phyloP scores from a whole-genome alignment of 1,139 yeast species.

The Lipomyces yarrowii region DNA sequence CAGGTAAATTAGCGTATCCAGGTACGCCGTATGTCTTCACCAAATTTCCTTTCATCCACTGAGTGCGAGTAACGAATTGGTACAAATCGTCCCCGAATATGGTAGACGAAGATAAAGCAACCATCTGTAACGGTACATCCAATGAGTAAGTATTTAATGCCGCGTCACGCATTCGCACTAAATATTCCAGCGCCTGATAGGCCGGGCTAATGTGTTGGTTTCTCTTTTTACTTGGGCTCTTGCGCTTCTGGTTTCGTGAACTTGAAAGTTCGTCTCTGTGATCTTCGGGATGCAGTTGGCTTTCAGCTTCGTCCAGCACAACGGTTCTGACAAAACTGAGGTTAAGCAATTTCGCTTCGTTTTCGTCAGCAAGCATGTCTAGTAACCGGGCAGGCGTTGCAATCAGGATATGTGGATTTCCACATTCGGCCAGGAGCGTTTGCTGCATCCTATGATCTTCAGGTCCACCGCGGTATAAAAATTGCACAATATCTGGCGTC shows the following conservation, averaged over 20 bases:
- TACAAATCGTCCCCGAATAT: constrained; percentile 12
- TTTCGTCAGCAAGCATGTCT: constrained; percentile 53
- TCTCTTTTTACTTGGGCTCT: not conserved
- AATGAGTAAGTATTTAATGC: constrained; percentile 22
- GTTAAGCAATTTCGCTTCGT: constrained; percentile 9
- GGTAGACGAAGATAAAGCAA: constrained; percentile 18
- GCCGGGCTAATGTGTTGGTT: constrained; percentile 11
- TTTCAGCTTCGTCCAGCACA: constrained; percentile 30
- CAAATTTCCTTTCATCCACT: constrained; percentile 1
- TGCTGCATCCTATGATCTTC: constrained; percentile 68
- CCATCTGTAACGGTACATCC: constrained; percentile 17
- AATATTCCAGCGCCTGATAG: constrained; percentile 18
- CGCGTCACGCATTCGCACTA: constrained; percentile 13
- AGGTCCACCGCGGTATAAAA: constrained; percentile 76
- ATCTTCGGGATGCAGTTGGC: constrained; percentile 15
- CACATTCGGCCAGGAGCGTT: constrained; percentile 64
- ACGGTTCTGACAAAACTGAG: constrained; percentile 24
- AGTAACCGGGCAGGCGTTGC: constrained; percentile 84
- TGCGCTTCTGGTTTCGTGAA: not conserved
- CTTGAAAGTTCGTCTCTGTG: constrained; percentile 6
- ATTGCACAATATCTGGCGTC: constrained; percentile 46
- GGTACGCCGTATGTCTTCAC: constrained; percentile 12
- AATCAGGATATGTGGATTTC: constrained; percentile 74
- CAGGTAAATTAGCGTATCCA: not conserved
- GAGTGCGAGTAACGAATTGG: not conserved